These are phyloP conservation scores for Lathyrus oleraceus DNA, from an alignment of 306 rosid genomes.

Conservation along the genomic window DNA sequence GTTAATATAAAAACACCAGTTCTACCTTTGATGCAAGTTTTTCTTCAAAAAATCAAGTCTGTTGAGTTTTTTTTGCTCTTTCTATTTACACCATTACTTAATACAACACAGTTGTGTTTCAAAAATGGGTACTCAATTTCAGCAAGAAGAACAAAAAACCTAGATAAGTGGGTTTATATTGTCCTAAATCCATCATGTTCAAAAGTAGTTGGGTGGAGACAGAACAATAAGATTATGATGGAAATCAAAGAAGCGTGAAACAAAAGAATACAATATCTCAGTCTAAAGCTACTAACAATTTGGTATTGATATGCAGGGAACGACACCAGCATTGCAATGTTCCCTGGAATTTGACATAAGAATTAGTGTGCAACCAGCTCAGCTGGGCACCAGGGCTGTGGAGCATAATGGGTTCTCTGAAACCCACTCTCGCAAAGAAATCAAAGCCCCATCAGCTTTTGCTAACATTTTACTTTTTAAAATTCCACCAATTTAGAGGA, in stretches of 20 bases:
- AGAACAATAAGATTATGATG: not conserved
- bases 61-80: not conserved
- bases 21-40: not conserved
- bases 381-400: not conserved
- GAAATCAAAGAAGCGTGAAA: not conserved
- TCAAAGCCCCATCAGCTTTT: not conserved
- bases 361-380: not conserved
- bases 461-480: conserved; percentile 3
- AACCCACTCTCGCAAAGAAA: not conserved
- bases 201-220: not conserved
- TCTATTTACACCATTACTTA: not conserved
- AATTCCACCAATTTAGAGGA: conserved; percentile 1
- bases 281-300: not conserved
- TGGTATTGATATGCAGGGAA: not conserved
- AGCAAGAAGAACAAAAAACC: not conserved
- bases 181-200: not conserved
- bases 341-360: not conserved
- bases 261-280: not conserved
- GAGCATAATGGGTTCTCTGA: not conserved
- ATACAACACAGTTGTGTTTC: not conserved
- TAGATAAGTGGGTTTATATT: not conserved
- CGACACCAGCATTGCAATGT: not conserved
- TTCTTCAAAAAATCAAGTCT: not conserved
- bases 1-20: not conserved
- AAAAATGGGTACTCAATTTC: not conserved